Evolutionary conservation across 345 rosid genomes (phyloP), one percentile per base, ranked within the genome.

Genomic region (Fremontodendron californicum): DNA sequence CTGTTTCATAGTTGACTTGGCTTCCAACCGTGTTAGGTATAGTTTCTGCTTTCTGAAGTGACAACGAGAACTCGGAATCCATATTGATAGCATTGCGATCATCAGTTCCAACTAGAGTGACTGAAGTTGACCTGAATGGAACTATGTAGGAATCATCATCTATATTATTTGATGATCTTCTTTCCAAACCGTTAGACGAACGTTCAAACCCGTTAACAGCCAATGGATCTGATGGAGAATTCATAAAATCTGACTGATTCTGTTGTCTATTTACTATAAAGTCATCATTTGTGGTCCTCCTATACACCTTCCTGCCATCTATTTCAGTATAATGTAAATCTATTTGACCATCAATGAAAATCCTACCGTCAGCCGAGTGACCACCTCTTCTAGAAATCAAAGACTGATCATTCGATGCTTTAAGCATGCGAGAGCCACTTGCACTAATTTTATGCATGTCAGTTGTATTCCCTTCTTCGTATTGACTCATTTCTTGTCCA

Each of bases 121-220:
- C 72, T 6, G 82, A 80, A 23, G 68, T 48, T 79, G 93, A 86
- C 75, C 92, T 84, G 61, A 81, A 75, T 5, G 93, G 80, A 82
- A 92, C 92, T n/a, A 96, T 85, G 81, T 89, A 90, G 83, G 97
- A 94, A 83, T 90, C 97, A 83, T 90, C 96, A 79, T 84, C 81
- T 82, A 87, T 84, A 83, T 84, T 84, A 52, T 79, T 51, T 7
- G 92, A 85, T 77, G 89, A 86, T 78, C 84, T 85, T 78, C 77
- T 78, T 75, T 88, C 86, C 52, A 82, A 57, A 78, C 81, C 75
- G 55, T 77, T 79, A 73, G 84, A 83, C 78, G 83, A 80, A 77
- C 67, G 79, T 78, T 87, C 93, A 79, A 83, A 87, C 76, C 86
- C 87, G 78, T 90, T 86, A 55, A 85, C 42, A 57, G 89, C 85